Base-by-base conservation (phyloP, 73 alveolate genomes). In the Effrenium voratum region DNA sequence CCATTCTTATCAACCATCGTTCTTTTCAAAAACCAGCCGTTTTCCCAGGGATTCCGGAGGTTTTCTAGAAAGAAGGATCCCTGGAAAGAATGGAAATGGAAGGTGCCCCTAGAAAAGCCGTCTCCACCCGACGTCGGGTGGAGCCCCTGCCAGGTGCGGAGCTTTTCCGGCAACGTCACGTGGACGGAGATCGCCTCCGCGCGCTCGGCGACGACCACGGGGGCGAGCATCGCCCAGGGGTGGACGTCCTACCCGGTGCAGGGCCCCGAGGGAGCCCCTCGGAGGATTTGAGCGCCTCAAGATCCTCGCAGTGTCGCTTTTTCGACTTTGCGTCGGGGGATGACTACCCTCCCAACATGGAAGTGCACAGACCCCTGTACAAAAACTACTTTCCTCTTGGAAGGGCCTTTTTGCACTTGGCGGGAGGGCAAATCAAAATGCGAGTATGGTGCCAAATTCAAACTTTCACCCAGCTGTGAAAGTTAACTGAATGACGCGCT, bases 101-200 rank as follows among this genome's bases (percentile, higher is more conserved):
- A 52, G 63, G 19, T 52, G 19, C 63, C 63, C 19, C 63, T 52
- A 52, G 19, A 19, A 52, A 52, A 8, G 8, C 8, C 63, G 26
- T 52, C 26, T 19, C 63, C 8, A 52, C 8, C 26, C 63, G 26
- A 52, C 8, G 63, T 19, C 63, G 19, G 40, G 12, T 36, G 41
- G 73, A 44, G 85, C 16, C 85, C 66, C 55, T 88, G 60, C 40
- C 85, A 88, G 84, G 47, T 88, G 38, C 84, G 95, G 0, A 88
- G 95, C 40, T 88, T 88, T 41, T 63, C 95, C 1, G 95, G 95
- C 32, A 88, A 88, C 28, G 5, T 88, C 30, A 60, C 95, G 22
- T 88, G 95, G 95, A 50, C 26, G 84, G 95, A 88, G 95, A 76
- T 88, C 43, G 95, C 85, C 68, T 63, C 73, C 32, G 95, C 66